Evolutionary conservation across 768 basidiomycete species (phyloP).

Genomic region (Inosperma sp.): DNA sequence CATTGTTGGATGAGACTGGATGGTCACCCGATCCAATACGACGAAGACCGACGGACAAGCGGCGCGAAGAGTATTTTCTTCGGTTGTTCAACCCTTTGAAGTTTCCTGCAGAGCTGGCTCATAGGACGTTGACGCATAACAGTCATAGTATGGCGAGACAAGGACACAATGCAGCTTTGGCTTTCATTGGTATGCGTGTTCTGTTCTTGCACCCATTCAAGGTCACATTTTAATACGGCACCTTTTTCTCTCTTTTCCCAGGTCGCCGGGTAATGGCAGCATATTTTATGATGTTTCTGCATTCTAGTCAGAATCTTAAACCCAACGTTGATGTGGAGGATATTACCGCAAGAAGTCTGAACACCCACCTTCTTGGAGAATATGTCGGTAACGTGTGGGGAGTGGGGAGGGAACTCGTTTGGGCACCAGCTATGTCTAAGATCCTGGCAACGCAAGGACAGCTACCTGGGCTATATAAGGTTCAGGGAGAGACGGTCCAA

Average conservation of each 20-base stretch:
- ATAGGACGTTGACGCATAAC: conserved; percentile 70
- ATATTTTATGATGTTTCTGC: conserved; percentile 69
- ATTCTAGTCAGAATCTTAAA: conserved; percentile 45
- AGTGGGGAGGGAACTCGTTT: conserved; percentile 66
- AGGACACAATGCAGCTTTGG: conserved; percentile 69
- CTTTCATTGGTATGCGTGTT: conserved; percentile 60
- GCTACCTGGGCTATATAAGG: conserved; percentile 64
- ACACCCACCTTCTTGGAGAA: conserved; percentile 70
- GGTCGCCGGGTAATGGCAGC: conserved; percentile 75
- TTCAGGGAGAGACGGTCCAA: conserved; percentile 71
- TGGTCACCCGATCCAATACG: conserved; percentile 9
- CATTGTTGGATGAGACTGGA: conserved; percentile 4
- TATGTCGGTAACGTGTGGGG: conserved; percentile 73
- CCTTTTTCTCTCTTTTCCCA: conserved; percentile 22
- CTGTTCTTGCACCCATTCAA: not conserved
- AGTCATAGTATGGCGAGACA: conserved; percentile 63
- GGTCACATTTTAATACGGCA: not conserved
- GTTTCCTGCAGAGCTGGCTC: conserved; percentile 68
- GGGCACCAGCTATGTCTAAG: conserved; percentile 49
- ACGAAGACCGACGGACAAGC: conserved; percentile 8
- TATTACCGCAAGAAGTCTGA: conserved; percentile 52
- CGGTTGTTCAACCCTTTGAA: conserved; percentile 59
- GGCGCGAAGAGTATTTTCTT: conserved; percentile 47
- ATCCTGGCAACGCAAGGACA: conserved; percentile 36
- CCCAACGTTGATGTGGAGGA: conserved; percentile 53